Base-by-base conservation (phyloP, 2,329 filamentous ascomycete species). In the Cercospora janseana region DNA sequence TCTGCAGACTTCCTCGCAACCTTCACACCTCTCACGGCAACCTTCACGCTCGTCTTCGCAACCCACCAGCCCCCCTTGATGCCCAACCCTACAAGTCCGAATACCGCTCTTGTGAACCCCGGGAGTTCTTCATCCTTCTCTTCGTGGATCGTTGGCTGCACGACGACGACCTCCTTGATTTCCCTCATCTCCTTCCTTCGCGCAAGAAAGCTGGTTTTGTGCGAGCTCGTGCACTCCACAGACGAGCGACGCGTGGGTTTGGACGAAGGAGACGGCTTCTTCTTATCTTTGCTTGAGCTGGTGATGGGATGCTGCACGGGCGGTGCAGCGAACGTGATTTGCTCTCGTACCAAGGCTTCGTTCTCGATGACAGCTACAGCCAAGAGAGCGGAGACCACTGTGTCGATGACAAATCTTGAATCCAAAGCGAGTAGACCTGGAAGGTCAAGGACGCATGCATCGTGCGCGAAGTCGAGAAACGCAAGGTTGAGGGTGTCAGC, bases 361-460 rank as follows among this genome's bases (percentile, higher is more conserved):
- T 69, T 67, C 62, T 77, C 74, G 9, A 73, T 69, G 1, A 75
- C 67, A 0, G 72, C 73, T 31, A 75, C 70, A 12, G 72, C 70
- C 23, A 76, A 60, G 8, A 77, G 60, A 0, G 73, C 67, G 3
- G 64, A 65, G 4, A 73, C 63, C 1, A 68, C 67, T 1, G 74
- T 73, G 53, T 77, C 75, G 43, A 75, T 63, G 34, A 76, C 65
- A 59, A 74, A 74, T 4, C 69, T 64, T 46, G 71, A 72, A n/a
- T 70, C 69, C 49, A 76, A 66, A 13, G 64, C 68, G 9, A 69
- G 61, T 2, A 77, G 56, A 1, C 70, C 70, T 2, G 70, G 71
- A 4, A 72, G 61, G 49, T 77, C 74, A n/a, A 77, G 60, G 2
- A 68, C 68, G 12, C 74, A 66, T 2, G 69, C 58, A 28, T 63